phyloP scores from a whole-genome alignment of 2,329 filamentous ascomycete genomes.

The Scedosporium dehoogii region DNA sequence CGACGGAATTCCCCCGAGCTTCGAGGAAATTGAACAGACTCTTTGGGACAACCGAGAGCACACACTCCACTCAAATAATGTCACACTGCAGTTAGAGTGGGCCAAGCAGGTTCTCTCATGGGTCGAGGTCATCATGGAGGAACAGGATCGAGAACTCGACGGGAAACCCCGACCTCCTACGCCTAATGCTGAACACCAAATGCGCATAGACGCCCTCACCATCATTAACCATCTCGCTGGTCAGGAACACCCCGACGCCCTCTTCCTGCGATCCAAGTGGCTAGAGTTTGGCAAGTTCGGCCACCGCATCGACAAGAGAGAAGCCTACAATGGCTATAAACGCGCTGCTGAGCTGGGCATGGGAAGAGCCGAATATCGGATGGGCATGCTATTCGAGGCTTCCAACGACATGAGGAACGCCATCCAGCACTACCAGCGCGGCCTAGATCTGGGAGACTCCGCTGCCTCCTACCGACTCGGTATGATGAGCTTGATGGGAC shows the following conservation, averaged over 20 bases:
- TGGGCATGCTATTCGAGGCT: slow-evolving; percentile 96
- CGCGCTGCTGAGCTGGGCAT: slow-evolving; percentile 80
- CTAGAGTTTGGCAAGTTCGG: slow-evolving; percentile 96
- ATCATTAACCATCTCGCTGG: slow-evolving; percentile 84
- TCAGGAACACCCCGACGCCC: slow-evolving; percentile 84
- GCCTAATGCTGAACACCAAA: slow-evolving; percentile 78
- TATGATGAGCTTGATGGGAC: slow-evolving; percentile 94
- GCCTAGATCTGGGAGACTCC: slow-evolving; percentile 72
- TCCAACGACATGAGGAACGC: slow-evolving; percentile 89
- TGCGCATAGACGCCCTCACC: slow-evolving; percentile 80
- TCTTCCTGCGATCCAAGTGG: slow-evolving; percentile 95
- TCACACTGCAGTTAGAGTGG: slow-evolving; percentile 94
- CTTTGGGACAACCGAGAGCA: slow-evolving; percentile 74
- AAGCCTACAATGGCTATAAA: slow-evolving; percentile 81
- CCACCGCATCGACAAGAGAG: slow-evolving; percentile 81
- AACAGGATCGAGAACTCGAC: slow-evolving; percentile 54
- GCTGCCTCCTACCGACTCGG: slow-evolving; percentile 79
- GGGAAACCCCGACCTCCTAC: slow-evolving; percentile 57
- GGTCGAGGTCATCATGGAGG: slow-evolving; percentile 74
- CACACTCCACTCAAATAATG: slow-evolving; percentile 87
- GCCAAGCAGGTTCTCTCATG: slow-evolving; percentile 85
- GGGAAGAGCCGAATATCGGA: slow-evolving; percentile 83
- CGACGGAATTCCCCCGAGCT: slow-evolving; percentile 83
- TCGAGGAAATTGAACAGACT: slow-evolving; percentile 87
- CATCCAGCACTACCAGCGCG: slow-evolving; percentile 78